phyloP scores from a whole-genome alignment of 2,329 filamentous ascomycete genomes.

The Sarocladiaceae sp. region DNA sequence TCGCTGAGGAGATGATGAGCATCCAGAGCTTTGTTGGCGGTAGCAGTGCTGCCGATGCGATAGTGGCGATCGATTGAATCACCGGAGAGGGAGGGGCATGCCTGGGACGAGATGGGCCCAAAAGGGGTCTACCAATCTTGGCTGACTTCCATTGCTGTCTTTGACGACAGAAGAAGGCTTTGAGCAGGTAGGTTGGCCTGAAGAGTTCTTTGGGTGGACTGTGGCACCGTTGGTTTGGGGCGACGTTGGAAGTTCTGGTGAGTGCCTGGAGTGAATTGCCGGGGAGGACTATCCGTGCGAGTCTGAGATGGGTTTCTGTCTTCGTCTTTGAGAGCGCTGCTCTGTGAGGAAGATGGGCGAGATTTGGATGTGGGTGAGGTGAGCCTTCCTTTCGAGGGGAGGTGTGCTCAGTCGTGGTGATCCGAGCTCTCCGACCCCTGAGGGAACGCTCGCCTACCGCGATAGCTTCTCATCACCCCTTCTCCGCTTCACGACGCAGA shows the following conservation, averaged over 20 bases:
- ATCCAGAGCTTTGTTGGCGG: slow-evolving; percentile 47
- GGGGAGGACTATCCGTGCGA: not conserved
- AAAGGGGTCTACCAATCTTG: no score
- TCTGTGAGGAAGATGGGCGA: not conserved
- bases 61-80: no score
- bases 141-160: no score
- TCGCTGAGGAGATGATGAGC: slow-evolving; percentile 77
- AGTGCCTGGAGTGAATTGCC: not conserved
- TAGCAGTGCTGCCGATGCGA: not conserved
- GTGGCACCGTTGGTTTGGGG: not conserved
- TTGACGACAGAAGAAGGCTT: not conserved
- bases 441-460: no score
- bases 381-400: not conserved
- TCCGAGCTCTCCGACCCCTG: no score
- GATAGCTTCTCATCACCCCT: no score
- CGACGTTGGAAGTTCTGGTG: not conserved
- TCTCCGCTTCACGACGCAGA: no score
- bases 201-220: slow-evolving; percentile 9
- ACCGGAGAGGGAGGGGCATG: no score
- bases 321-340: slow-evolving; percentile 2
- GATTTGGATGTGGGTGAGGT: not conserved
- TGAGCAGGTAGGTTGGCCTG: not conserved
- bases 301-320: slow-evolving; percentile 2
- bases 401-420: no score
- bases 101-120: no score